Conservation (phyloP, 495 filamentous ascomycete species). For the Cryomyces minteri region DNA sequence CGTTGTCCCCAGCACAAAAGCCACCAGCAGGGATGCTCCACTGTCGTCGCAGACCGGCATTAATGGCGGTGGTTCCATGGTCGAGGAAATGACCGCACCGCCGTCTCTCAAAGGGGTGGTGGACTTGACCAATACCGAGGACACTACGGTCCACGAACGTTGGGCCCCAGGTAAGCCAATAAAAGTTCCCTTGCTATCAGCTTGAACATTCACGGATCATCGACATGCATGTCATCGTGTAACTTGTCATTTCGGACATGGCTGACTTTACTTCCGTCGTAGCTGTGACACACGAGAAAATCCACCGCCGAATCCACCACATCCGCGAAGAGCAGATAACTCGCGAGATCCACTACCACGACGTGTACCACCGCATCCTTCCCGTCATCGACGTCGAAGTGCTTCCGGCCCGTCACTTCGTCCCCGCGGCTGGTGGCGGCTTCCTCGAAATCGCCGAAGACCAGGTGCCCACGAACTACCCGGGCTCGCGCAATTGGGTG, state of each 20-base stretch:
- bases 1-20: neutral
- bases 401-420: slow-evolving; percentile 22
- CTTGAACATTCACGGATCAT: neutral
- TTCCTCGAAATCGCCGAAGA: slow-evolving; percentile 7
- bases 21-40: neutral
- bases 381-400: slow-evolving; percentile 33
- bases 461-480: slow-evolving; percentile 1
- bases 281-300: slow-evolving; percentile 36
- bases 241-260: neutral
- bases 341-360: slow-evolving; percentile 36
- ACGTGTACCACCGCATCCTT: slow-evolving; percentile 31
- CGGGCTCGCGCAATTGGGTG: slow-evolving; percentile 1
- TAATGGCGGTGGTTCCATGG: neutral
- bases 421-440: slow-evolving; percentile 8
- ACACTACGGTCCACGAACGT: slow-evolving; percentile 7
- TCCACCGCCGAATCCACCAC: slow-evolving; percentile 27
- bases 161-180: slow-evolving; percentile 13
- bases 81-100: neutral
- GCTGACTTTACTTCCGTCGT: neutral
- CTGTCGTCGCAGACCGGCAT: neutral
- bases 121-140: slow-evolving; percentile 11
- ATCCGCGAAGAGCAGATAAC: slow-evolving; percentile 30
- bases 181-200: neutral
- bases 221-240: neutral
- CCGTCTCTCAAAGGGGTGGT: slow-evolving; percentile 7